Evolutionary conservation across 768 basidiomycete genomes (phyloP), one percentile per base, ranked within the genome.

Genomic region (Agaricus bisporus): DNA sequence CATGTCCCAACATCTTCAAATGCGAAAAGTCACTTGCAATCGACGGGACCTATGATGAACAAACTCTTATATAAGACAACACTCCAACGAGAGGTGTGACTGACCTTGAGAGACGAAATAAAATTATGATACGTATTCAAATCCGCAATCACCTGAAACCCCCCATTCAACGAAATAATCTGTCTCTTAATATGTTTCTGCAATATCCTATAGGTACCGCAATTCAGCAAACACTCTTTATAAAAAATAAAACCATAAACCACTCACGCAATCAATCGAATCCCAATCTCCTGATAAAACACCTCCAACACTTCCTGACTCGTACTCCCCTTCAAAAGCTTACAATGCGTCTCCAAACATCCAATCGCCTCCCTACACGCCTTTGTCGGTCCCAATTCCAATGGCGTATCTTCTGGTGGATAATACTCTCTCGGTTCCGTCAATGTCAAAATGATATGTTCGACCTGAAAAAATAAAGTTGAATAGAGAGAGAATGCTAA

Each of bases 121-220:
- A 99, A 99, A 0, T 80, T 68, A 67, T 97, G 83, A 67, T 99
- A 99, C 3, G 88, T 82, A 67, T 98, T 99, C 56, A 99, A 71
- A 67, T 99, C 97, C 1, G 95, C 88, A 58, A 99, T 98, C 56
- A 98, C 85, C 59, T 93, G 91, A 68, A 98, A 95, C 0, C 95
- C 95, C 14, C 97, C 97, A 51, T 74, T 82, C 35, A 97, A 77
- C 0, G 95, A 98, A 46, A 98, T 94, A 62, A 98, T 99, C 66
- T 98, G 94, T 1, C 94, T 80, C 65, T 99, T 98, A 67, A 98
- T 86, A 61, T 98, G 95, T 61, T 95, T 93, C 64, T 98, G 94
- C 29, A 98, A 66, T 63, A 98, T 95, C 15, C 95, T 95, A 29
- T n/a, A n/a, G n/a, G n/a, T n/a, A n/a, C n/a, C n/a, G n/a, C n/a